Evolutionary conservation across 2,329 filamentous ascomycete species (phyloP).

Genomic region (Fusarium sp.): DNA sequence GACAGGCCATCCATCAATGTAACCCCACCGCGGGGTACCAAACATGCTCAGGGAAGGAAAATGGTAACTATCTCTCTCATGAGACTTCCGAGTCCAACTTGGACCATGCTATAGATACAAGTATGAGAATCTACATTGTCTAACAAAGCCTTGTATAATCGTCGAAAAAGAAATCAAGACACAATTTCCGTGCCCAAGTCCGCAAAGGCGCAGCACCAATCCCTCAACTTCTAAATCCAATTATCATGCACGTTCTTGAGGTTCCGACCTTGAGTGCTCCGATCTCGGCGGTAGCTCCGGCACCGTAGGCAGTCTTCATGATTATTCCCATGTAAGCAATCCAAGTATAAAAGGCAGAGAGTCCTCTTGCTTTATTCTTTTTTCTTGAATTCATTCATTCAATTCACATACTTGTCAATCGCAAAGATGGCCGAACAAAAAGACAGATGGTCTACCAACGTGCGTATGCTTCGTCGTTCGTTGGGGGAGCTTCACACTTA

Average conservation of each 20-base stretch:
- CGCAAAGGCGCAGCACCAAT: not conserved
- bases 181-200: not conserved
- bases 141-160: not conserved
- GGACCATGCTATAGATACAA: not conserved
- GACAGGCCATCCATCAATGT: not conserved
- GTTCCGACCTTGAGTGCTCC: slow-evolving; percentile 26
- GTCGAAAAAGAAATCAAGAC: not conserved
- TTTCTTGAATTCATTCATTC: not conserved
- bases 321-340: not conserved
- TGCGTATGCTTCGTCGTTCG: slow-evolving; percentile 14
- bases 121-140: not conserved
- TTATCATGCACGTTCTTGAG: not conserved
- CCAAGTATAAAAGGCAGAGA: slow-evolving; percentile 26
- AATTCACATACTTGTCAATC: not conserved
- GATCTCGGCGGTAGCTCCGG: slow-evolving; percentile 35
- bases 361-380: not conserved
- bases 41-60: not conserved
- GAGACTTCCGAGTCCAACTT: not conserved
- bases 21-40: not conserved
- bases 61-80: not conserved
- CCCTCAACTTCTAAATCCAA: not conserved
- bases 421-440: slow-evolving; percentile 38
- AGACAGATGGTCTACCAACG: slow-evolving; percentile 43
- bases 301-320: slow-evolving; percentile 26
- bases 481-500: slow-evolving; percentile 20